Evolutionary conservation across 192 early-diverging fungal genomes (phyloP).

Genomic region (Coemansia sp.): DNA sequence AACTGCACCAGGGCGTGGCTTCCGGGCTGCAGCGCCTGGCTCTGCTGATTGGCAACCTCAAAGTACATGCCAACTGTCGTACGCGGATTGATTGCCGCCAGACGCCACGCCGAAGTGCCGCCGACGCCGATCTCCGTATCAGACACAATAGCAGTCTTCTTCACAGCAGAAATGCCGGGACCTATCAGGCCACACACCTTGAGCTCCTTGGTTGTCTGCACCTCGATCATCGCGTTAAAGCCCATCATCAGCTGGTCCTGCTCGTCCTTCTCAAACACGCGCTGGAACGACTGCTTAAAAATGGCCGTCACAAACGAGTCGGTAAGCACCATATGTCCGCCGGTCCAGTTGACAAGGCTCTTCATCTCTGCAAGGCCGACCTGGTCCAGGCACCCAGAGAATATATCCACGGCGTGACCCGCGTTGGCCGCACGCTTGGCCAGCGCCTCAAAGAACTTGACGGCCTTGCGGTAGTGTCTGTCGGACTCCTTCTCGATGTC

Average conservation of each 20-base stretch:
- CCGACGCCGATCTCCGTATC: slow-evolving; percentile 99
- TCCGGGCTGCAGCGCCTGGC: slow-evolving; percentile 74
- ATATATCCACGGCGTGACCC: slow-evolving; percentile 92
- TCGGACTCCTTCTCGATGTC: slow-evolving; percentile 95
- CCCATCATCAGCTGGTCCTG: slow-evolving; percentile 89
- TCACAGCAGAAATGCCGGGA: slow-evolving; percentile 86
- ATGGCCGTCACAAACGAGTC: slow-evolving; percentile 94
- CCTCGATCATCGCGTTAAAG: slow-evolving; percentile 96
- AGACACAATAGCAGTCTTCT: slow-evolving; percentile 85
- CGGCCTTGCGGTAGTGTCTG: slow-evolving; percentile 88
- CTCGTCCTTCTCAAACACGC: slow-evolving; percentile 87
- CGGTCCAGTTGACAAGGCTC: slow-evolving; percentile 79
- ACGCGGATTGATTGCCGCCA: slow-evolving; percentile 81
- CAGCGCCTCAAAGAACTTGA: slow-evolving; percentile 91
- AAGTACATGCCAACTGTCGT: slow-evolving; percentile 92
- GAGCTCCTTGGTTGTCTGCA: slow-evolving; percentile 93
- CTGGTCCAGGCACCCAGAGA: slow-evolving; percentile 97
- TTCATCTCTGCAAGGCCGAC: slow-evolving; percentile 98
- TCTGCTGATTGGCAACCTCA: slow-evolving; percentile 90
- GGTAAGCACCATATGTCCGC: slow-evolving; percentile 90
- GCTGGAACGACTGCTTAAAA: slow-evolving; percentile 97
- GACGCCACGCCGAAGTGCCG: slow-evolving; percentile 92
- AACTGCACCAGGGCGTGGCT: slow-evolving; percentile 91
- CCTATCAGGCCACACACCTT: slow-evolving; percentile 96
- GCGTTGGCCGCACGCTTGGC: slow-evolving; percentile 83